These are phyloP conservation scores for Rhododendron williamsianum DNA, from an alignment of 148 eudicot species.

Conservation along the genomic window DNA sequence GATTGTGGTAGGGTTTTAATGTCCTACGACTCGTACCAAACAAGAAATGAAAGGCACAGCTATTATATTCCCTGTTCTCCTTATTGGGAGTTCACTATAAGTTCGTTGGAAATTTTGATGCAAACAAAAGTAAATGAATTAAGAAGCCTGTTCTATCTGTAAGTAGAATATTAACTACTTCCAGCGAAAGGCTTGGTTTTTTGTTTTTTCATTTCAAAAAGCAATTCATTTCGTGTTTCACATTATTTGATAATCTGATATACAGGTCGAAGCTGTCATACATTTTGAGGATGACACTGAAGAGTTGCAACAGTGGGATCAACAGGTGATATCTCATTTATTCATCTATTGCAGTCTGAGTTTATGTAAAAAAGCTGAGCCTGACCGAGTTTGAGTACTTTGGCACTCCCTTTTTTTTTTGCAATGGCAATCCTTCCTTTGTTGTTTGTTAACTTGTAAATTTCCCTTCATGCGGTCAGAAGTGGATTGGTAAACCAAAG, in stretches of 20 bases:
- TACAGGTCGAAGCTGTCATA: constrained; percentile 92
- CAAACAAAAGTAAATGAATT: not conserved
- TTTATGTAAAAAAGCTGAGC: not conserved
- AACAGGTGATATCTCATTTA: constrained; percentile 51
- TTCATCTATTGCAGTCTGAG: not conserved
- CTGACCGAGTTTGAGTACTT: not conserved
- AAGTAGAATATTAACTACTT: not conserved
- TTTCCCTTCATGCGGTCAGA: not conserved
- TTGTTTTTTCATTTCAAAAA: not conserved
- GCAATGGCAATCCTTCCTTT: not conserved
- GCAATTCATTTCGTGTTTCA: not conserved
- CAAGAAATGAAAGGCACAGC: not conserved
- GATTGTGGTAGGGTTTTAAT: not conserved
- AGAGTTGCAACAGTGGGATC: constrained; percentile 97
- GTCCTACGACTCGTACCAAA: not conserved
- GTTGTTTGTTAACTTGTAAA: not conserved
- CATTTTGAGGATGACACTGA: constrained; percentile 98
- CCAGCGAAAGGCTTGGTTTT: not conserved
- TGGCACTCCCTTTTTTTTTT: not conserved
- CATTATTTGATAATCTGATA: not conserved
- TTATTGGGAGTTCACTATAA: not conserved
- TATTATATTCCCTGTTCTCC: not conserved
- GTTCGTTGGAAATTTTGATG: not conserved
- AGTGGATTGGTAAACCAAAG: not conserved
- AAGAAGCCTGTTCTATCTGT: not conserved